A percentile compares a stretch with the other conserved stretches of the same genome.
Conservation (phyloP, 768 basidiomycete genomes). For the Daedaleopsis sinensis region DNA sequence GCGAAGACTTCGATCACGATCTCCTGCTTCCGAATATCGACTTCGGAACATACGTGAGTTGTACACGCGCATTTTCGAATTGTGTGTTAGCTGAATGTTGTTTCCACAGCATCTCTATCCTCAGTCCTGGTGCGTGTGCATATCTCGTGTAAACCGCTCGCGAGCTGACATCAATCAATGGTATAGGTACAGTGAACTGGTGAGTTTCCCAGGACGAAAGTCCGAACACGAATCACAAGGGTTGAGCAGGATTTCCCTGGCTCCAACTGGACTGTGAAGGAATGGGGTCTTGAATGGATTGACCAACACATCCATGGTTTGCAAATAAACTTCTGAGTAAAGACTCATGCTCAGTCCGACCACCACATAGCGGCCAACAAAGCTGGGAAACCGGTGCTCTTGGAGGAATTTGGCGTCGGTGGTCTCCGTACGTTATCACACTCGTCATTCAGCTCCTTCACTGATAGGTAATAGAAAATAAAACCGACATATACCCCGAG, state of each 20-base stretch:
- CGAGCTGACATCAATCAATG: neutral
- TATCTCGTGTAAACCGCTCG: neutral
- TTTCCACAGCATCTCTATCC: constrained; percentile 26
- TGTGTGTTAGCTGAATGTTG: neutral
- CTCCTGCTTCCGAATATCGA: constrained; percentile 54
- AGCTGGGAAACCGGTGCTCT: constrained; percentile 34
- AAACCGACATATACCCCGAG: constrained; percentile 49
- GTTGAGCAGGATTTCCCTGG: constrained; percentile 47
- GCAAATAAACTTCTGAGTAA: neutral
- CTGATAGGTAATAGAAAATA: constrained; percentile 41
- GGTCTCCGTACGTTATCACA: constrained; percentile 41
- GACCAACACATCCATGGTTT: constrained; percentile 37
- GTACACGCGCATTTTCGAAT: neutral
- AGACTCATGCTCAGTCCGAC: neutral
- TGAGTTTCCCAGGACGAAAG: constrained; percentile 9
- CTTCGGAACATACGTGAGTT: constrained; percentile 55
- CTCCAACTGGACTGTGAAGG: constrained; percentile 46
- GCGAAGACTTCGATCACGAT: constrained; percentile 57
- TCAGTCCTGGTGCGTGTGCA: constrained; percentile 23
- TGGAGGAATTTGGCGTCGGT: constrained; percentile 37
- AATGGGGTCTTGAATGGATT: constrained; percentile 39
- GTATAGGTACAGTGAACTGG: constrained; percentile 34
- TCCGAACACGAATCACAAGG: too few species aligned
- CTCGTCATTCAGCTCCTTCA: neutral
- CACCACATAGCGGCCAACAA: constrained; percentile 45